Evolutionary conservation across 768 basidiomycete genomes (phyloP).

Genomic region (Panaeolus cyanescens): DNA sequence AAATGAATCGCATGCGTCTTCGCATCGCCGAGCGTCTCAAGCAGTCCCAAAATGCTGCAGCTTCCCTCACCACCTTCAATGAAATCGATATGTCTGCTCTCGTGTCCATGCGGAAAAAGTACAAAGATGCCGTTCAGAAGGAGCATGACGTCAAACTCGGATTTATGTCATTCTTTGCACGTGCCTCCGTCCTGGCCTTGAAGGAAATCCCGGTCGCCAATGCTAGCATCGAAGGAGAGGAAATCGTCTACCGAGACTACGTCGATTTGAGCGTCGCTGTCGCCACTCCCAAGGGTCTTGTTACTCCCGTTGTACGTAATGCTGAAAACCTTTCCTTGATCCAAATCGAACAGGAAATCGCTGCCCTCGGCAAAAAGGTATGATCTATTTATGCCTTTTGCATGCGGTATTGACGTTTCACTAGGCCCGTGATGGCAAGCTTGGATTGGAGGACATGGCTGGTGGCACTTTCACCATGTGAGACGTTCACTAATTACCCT

Average conservation of each 20-base stretch:
- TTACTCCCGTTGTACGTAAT: constrained; percentile 94
- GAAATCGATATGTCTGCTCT: constrained; percentile 99
- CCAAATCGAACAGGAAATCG: constrained; percentile 92
- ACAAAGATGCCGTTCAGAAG: constrained; percentile 91
- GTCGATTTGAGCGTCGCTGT: constrained; percentile 96
- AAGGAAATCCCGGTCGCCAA: constrained; percentile 94
- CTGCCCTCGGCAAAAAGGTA: constrained; percentile 87
- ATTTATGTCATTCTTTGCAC: constrained; percentile 97
- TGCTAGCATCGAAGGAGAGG: constrained; percentile 91
- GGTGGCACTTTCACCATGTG: constrained; percentile 99
- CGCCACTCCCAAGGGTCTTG: constrained; percentile 95
- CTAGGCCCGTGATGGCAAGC: constrained; percentile 86
- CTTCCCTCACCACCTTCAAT: constrained; percentile 97
- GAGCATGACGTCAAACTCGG: constrained; percentile 95
- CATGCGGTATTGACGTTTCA: constrained; percentile 8
- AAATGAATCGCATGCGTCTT: constrained; percentile 98
- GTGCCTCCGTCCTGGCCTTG: constrained; percentile 80
- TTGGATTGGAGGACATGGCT: constrained; percentile 97
- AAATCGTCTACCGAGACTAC: constrained; percentile 90
- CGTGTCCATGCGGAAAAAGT: constrained; percentile 89
- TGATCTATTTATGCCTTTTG: constrained; percentile 11
- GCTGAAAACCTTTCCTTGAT: constrained; percentile 85
- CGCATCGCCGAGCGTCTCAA: constrained; percentile 98
- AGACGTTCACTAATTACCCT: constrained; percentile 25
- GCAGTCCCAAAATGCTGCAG: constrained; percentile 96